These are phyloP conservation scores for Phlyctochytrium planicorne DNA, from an alignment of 192 early-diverging fungal genomes.

Conservation along the genomic window DNA sequence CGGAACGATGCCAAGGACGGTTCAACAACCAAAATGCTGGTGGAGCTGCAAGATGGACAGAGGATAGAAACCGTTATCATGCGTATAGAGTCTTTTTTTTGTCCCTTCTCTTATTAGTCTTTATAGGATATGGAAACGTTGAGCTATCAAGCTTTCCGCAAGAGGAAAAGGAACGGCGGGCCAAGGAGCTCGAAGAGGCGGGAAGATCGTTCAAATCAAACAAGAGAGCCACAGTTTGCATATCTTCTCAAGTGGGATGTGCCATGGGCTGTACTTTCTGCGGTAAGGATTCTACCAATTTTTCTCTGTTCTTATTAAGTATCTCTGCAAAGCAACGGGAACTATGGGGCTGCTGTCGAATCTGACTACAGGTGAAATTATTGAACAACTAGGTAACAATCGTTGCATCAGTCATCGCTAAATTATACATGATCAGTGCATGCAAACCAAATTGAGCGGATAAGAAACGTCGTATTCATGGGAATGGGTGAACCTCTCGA, in stretches of 20 bases:
- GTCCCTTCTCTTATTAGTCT: neutral
- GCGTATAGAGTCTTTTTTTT: constrained; percentile 14
- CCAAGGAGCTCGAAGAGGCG: constrained; percentile 34
- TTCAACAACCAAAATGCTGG: constrained; percentile 54
- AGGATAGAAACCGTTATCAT: constrained; percentile 57
- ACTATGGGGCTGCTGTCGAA: constrained; percentile 57
- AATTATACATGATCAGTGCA: no score
- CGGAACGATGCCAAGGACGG: constrained; percentile 47
- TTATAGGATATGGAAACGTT: constrained; percentile 42
- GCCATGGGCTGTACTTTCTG: constrained; percentile 63
- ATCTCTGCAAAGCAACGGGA: constrained; percentile 36
- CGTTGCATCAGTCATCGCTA: neutral
- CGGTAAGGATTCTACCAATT: constrained; percentile 14
- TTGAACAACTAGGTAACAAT: constrained; percentile 55
- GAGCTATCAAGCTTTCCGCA: constrained; percentile 43
- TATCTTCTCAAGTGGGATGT: constrained; percentile 55
- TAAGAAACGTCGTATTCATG: constrained; percentile 57
- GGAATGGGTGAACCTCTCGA: constrained; percentile 64
- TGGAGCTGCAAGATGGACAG: constrained; percentile 60
- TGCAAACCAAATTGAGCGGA: constrained; percentile 49
- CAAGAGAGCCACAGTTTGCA: constrained; percentile 52
- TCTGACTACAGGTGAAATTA: constrained; percentile 51
- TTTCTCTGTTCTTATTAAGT: constrained; percentile 5
- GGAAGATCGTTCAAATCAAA: constrained; percentile 40
- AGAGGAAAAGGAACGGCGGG: constrained; percentile 37